These are phyloP conservation scores for Pestalotiopsis sp. DNA, from an alignment of 2,329 filamentous ascomycete species.

Conservation along the genomic window DNA sequence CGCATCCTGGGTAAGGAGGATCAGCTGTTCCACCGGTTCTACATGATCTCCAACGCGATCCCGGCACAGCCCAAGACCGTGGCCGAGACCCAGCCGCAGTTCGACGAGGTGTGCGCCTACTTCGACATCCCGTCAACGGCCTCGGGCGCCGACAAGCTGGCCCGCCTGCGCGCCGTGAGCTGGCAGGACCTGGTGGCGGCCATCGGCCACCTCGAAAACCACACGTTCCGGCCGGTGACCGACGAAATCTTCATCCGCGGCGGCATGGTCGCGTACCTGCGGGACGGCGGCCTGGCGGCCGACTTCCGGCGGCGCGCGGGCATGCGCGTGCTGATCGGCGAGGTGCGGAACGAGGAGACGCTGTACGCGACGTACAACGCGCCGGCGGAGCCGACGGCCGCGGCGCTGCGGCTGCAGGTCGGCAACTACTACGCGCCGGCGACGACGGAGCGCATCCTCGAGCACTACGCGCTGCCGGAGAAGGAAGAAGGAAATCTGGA, in stretches of 20 bases:
- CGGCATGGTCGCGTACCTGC: constrained; percentile 41
- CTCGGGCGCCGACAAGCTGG: constrained; percentile 33
- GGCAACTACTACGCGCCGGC: constrained; percentile 46
- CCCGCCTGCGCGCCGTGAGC: constrained; percentile 33
- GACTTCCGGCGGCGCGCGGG: constrained; percentile 36
- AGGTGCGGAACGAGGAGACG: constrained; percentile 46
- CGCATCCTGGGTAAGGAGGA: neutral
- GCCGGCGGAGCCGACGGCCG: constrained; percentile 33
- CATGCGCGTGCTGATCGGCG: constrained; percentile 43
- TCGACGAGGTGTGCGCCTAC: constrained; percentile 43
- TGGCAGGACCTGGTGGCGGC: constrained; percentile 35
- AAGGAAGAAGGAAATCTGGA: constrained; percentile 25
- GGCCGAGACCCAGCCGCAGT: constrained; percentile 40
- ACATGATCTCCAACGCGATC: constrained; percentile 49
- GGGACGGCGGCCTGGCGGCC: constrained; percentile 37
- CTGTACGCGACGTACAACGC: constrained; percentile 44
- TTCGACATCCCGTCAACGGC: constrained; percentile 25
- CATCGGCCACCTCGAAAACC: constrained; percentile 42
- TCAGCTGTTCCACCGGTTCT: constrained; percentile 37
- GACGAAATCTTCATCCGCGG: constrained; percentile 42
- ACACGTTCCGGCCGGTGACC: constrained; percentile 49
- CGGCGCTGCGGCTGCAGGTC: constrained; percentile 39
- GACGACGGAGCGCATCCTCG: constrained; percentile 38
- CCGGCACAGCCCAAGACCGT: constrained; percentile 45
- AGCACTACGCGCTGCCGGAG: constrained; percentile 37